Evolutionary conservation across 495 filamentous ascomycete species (phyloP), one percentile per base, ranked within the genome.

Genomic region (Trichoderma erinaceum): DNA sequence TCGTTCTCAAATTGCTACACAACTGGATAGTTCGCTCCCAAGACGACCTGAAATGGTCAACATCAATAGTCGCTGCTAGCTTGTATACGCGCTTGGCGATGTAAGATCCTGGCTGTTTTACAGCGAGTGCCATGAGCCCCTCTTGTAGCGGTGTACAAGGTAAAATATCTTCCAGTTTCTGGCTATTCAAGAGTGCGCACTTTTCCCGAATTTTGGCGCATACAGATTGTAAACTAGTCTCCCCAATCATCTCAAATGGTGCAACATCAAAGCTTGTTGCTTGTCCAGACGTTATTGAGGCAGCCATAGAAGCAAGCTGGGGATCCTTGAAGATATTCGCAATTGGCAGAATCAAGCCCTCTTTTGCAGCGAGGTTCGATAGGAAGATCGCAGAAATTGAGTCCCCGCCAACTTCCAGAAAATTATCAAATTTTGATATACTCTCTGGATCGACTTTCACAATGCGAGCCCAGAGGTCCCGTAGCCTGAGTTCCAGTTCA

Each of bases 61-160:
- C 0, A 15, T 65, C 64, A 65, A 65, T 29, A 12, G 16, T 4
- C 7, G 44, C 35, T 16, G 15, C n/a, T 15, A 65, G 32, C 7
- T 15, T 41, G 35, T 41, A 65, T 25, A 43, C 64, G 5, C 29
- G 29, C 15, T 43, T 65, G 41, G 64, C 64, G 15, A 65, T 46
- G 16, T 65, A 65, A 27, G 64, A 65, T 18, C 64, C 64, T 2
- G 64, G 64, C 15, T 29, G 64, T 35, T 12, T 65, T 3, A 35
- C 21, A 15, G 81, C 76, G 1, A 83, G 71, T 0, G 82, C 78
- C 13, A 84, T 72, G 5, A 87, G 76, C 18, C 80, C 64, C 35
- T 65, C 38, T 18, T 65, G 64, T 12, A 65, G 35, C 8, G 64
- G 64, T 21, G 64, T 65, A 12, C 38, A 41, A 65, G 64, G 64